A percentile compares a stretch with the other conserved stretches of the same genome.
Evolutionary conservation across 345 rosid genomes (phyloP).

Genomic region (Excoecaria cochinchinensis): DNA sequence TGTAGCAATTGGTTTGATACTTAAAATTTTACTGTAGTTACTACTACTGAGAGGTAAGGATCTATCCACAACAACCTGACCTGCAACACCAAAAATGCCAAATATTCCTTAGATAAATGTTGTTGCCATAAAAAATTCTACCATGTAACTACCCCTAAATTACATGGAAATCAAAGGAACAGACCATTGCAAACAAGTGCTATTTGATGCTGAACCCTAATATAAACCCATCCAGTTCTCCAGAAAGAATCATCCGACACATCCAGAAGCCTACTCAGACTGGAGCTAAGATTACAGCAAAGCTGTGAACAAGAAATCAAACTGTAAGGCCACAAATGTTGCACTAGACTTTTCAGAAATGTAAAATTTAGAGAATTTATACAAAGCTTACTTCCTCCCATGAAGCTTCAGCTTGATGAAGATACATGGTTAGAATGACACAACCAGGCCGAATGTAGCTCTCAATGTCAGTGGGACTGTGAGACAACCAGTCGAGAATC

Average conservation of each 20-base stretch:
- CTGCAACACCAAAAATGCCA: constrained; percentile 42
- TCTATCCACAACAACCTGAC: constrained; percentile 76
- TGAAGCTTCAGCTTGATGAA: constrained; percentile 75
- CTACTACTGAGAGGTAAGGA: constrained; percentile 58
- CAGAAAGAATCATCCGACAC: constrained; percentile 74
- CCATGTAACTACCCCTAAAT: background rate
- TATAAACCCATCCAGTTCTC: constrained; percentile 85
- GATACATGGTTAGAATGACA: constrained; percentile 76
- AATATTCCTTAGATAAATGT: constrained; percentile 7
- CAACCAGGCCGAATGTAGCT: constrained; percentile 99
- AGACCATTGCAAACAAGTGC: constrained; percentile 76
- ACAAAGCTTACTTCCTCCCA: constrained; percentile 84
- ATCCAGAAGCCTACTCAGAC: constrained; percentile 78
- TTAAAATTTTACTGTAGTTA: constrained; percentile 55
- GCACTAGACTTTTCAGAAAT: constrained; percentile 3
- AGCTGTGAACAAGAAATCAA: constrained; percentile 49
- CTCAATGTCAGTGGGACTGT: constrained; percentile 98
- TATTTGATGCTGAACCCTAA: constrained; percentile 73
- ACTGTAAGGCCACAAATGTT: constrained; percentile 20
- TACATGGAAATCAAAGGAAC: constrained; percentile 27
- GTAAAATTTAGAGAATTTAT: constrained; percentile 9
- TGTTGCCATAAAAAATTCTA: constrained; percentile 2
- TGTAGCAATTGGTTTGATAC: constrained; percentile 78
- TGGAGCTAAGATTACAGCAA: constrained; percentile 62
- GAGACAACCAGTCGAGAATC: constrained; percentile 93